These are phyloP conservation scores for Cryptosporidium ryanae DNA, from an alignment of 169 alveolate species.

Conservation along the genomic window DNA sequence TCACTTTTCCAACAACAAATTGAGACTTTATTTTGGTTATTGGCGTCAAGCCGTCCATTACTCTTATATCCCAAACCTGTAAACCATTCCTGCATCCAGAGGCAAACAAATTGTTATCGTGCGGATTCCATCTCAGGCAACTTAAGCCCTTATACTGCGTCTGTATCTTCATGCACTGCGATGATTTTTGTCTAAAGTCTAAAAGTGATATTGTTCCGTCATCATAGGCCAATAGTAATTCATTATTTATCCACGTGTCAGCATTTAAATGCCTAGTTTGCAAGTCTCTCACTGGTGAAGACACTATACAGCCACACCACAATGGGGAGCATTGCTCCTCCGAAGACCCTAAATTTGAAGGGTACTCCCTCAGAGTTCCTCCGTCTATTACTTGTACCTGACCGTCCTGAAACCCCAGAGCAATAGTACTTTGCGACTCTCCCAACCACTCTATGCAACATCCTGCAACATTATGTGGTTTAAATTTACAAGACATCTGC, in stretches of 20 bases:
- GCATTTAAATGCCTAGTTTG: conserved; percentile 42
- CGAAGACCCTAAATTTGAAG: conserved; percentile 25
- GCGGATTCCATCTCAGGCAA: conserved; percentile 64
- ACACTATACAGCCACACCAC: conserved; percentile 27
- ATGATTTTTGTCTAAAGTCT: conserved; percentile 47
- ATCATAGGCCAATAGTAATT: conserved; percentile 43
- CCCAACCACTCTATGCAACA: conserved; percentile 72
- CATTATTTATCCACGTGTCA: conserved; percentile 45
- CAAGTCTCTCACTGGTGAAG: conserved; percentile 64
- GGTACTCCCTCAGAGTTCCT: conserved; percentile 18
- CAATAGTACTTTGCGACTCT: conserved; percentile 41
- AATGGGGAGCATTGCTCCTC: conserved; percentile 35
- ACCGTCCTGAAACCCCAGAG: conserved; percentile 69
- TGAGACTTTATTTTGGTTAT: conserved; percentile 21
- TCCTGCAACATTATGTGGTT: conserved; percentile 51
- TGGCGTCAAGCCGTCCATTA: conserved; percentile 49
- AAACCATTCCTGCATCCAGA: conserved; percentile 65
- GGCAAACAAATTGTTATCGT: conserved; percentile 50
- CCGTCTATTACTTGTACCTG: conserved; percentile 24
- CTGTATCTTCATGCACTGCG: conserved; percentile 38
- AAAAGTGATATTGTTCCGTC: conserved; percentile 64
- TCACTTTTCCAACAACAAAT: conserved; percentile 40
- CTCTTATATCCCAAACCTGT: conserved; percentile 64
- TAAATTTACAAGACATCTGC: conserved; percentile 52
- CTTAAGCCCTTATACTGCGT: conserved; percentile 41